A percentile compares a stretch with the other conserved stretches of the same genome.
Evolutionary conservation across 352 stramenopile genomes (phyloP).

Genomic region (Thalassiosira gravida): DNA sequence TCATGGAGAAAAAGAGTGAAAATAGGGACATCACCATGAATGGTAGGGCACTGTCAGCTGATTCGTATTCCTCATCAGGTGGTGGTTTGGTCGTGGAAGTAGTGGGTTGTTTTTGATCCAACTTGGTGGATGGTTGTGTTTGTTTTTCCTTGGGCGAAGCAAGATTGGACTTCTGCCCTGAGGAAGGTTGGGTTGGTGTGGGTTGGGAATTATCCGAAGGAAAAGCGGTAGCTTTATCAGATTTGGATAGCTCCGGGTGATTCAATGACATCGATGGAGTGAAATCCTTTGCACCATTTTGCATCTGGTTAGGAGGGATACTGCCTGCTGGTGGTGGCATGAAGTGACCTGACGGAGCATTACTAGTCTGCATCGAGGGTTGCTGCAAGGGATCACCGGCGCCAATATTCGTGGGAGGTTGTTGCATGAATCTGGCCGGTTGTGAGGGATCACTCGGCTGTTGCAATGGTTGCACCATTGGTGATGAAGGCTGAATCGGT

Average conservation of each 20-base stretch:
- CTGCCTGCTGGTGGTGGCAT: too few species aligned
- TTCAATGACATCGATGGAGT: not conserved
- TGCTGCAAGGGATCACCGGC: too few species aligned
- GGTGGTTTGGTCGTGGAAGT: slow-evolving; percentile 19
- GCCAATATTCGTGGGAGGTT: too few species aligned
- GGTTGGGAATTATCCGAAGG: not conserved
- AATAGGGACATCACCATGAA: slow-evolving; percentile 64
- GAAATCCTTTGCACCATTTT: too few species aligned
- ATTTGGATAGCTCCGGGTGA: too few species aligned
- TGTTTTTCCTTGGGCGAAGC: slow-evolving; percentile 16
- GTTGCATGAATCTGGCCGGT: too few species aligned
- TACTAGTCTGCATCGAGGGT: too few species aligned
- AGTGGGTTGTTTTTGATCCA: slow-evolving; percentile 20
- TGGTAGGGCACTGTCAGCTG: slow-evolving; percentile 52
- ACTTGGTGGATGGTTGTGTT: slow-evolving; percentile 5
- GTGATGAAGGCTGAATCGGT: slow-evolving; percentile 12
- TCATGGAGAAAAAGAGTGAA: slow-evolving; percentile 53
- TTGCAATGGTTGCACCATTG: not conserved
- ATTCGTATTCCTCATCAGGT: slow-evolving; percentile 33
- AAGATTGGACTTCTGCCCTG: not conserved
- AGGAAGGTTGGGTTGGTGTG: not conserved
- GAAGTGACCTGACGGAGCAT: too few species aligned
- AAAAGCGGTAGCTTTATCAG: too few species aligned
- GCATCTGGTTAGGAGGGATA: too few species aligned
- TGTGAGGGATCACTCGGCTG: not conserved